phyloP scores from a whole-genome alignment of 768 basidiomycete genomes.

The Amanita brunnescens region DNA sequence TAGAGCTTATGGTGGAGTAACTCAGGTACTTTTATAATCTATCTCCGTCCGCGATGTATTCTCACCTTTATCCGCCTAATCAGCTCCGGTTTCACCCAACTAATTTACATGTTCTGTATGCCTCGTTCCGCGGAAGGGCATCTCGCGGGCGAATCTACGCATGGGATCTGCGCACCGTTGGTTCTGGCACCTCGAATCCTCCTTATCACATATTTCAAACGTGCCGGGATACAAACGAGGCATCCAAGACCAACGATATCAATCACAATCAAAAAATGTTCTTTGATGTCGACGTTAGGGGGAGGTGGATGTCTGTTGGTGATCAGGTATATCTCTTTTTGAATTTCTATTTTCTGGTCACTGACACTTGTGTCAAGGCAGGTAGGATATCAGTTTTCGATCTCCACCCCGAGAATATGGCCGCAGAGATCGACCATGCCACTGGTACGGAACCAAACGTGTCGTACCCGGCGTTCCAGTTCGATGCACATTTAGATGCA shows the following conservation, averaged over 20 bases:
- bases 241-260: neutral
- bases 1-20: constrained; percentile 32
- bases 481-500: constrained; percentile 60
- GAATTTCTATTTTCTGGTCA: neutral
- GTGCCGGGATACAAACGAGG: constrained; percentile 38
- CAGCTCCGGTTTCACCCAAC: constrained; percentile 75
- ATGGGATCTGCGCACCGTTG: constrained; percentile 68
- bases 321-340: constrained; percentile 46
- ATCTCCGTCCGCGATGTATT: neutral
- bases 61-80: neutral
- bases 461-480: constrained; percentile 26
- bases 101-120: constrained; percentile 65
- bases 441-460: neutral
- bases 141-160: constrained; percentile 37
- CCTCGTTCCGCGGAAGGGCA: constrained; percentile 62
- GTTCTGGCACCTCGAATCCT: constrained; percentile 23
- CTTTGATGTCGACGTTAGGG: constrained; percentile 66
- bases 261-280: constrained; percentile 46
- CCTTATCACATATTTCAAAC: constrained; percentile 32
- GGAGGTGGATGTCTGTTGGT: constrained; percentile 54
- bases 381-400: constrained; percentile 55
- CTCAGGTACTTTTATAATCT: constrained; percentile 35
- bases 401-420: constrained; percentile 8
- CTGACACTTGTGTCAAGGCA: constrained; percentile 25
- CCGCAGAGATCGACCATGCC: neutral